phyloP scores from a whole-genome alignment of 192 early-diverging fungal genomes.

The Oehlia diaphana region DNA sequence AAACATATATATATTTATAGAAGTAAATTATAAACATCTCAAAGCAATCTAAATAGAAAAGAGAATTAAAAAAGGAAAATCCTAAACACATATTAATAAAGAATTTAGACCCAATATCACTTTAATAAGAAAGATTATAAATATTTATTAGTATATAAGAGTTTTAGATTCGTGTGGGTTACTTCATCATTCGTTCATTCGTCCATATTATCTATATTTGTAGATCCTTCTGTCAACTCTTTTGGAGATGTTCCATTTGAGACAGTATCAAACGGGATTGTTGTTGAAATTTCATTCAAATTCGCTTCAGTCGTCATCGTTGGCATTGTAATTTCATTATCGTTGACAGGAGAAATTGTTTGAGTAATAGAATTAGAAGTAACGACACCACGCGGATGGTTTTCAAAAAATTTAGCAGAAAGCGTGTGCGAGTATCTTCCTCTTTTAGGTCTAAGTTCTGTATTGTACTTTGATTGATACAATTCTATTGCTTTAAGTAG shows the following conservation, averaged over 20 bases:
- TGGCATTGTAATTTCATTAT: not conserved
- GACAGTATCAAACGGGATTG: not conserved
- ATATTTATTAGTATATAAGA: not conserved
- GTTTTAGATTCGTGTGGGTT: not conserved
- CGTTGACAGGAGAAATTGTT: not conserved
- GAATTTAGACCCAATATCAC: too few species aligned
- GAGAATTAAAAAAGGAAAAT: not conserved
- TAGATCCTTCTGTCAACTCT: constrained; percentile 6
- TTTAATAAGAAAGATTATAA: not conserved
- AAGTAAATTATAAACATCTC: not conserved
- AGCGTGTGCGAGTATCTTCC: constrained; percentile 29
- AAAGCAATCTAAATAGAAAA: not conserved
- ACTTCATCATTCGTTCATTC: not conserved
- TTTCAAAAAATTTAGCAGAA: constrained; percentile 28
- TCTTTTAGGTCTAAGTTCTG: constrained; percentile 13
- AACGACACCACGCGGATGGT: constrained; percentile 20
- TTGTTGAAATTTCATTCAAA: not conserved
- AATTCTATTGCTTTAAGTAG: constrained; percentile 55
- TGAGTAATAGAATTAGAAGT: not conserved
- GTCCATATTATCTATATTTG: not conserved
- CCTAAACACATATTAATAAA: not conserved
- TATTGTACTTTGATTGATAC: constrained; percentile 36
- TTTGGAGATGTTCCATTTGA: constrained; percentile 1
- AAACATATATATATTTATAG: too few species aligned
- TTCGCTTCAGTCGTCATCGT: not conserved